Evolutionary conservation across 345 rosid genomes (phyloP).

Genomic region (Hypericum perforatum): DNA sequence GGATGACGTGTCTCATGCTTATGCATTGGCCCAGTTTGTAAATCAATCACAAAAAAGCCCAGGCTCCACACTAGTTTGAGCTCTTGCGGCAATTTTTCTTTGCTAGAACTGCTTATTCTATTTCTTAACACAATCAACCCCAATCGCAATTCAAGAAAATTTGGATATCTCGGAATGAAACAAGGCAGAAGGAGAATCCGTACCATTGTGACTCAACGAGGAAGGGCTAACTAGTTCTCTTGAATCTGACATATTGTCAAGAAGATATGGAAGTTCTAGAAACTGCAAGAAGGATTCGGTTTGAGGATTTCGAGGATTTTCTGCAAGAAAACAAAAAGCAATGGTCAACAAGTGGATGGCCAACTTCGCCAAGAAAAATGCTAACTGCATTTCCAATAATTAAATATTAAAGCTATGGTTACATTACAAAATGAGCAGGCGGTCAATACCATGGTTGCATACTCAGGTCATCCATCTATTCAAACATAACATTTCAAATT

Average conservation of each 20-base stretch:
- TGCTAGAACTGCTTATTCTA: no score
- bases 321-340: slow-evolving; percentile 23
- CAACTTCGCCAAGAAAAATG: neutral
- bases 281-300: slow-evolving; percentile 62
- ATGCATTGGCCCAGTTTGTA: neutral
- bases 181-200: neutral
- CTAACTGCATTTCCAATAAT: no score
- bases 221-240: slow-evolving; percentile 18
- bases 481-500: no score
- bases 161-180: neutral
- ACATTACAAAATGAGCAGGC: no score
- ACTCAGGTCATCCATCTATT: no score
- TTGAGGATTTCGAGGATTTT: slow-evolving; percentile 54
- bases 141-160: no score
- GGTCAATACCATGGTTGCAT: no score
- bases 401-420: no score
- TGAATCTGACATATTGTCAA: slow-evolving; percentile 40
- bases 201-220: slow-evolving; percentile 36
- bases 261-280: slow-evolving; percentile 75
- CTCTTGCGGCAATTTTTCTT: no score
- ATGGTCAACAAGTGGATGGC: neutral
- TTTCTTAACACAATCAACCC: no score
- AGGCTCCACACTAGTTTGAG: no score
- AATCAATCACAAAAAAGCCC: neutral
- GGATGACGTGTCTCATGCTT: neutral